These are phyloP conservation scores for Microthyrium microscopicum DNA, from an alignment of 2,329 filamentous ascomycete genomes.

Conservation along the genomic window DNA sequence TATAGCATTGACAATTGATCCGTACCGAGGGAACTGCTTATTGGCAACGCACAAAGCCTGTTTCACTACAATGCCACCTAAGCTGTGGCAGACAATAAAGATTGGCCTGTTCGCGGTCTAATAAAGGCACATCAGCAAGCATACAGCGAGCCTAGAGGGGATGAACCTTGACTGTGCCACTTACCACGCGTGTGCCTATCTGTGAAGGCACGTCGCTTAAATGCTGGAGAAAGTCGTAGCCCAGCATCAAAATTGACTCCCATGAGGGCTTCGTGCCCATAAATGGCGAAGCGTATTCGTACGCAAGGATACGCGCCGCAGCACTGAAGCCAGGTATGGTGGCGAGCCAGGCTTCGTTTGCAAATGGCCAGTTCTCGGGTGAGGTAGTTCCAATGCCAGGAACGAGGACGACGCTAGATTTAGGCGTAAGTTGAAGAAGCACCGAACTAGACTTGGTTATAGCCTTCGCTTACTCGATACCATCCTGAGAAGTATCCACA, in stretches of 20 bases:
- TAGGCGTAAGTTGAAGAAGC: not conserved
- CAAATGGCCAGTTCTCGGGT: not conserved
- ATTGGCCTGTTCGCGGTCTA: not conserved
- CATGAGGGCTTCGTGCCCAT: not conserved
- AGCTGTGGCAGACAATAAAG: not conserved
- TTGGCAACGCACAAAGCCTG: not conserved
- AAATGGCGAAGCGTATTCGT: not conserved
- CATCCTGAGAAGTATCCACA: not conserved
- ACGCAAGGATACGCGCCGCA: not conserved
- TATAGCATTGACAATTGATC: not conserved
- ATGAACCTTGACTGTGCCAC: too few relatives aligned
- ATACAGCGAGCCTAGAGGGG: too few relatives aligned
- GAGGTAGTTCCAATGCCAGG: not conserved
- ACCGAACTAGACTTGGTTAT: not conserved
- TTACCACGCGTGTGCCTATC: too few relatives aligned
- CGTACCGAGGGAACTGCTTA: not conserved
- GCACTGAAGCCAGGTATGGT: not conserved
- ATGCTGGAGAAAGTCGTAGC: too few relatives aligned
- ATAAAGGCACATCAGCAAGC: too few relatives aligned
- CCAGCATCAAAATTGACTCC: too few relatives aligned
- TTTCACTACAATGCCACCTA: not conserved
- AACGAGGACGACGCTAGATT: conserved; percentile 1
- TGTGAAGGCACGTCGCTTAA: too few relatives aligned
- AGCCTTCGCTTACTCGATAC: not conserved
- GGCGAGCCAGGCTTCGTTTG: not conserved